A percentile compares a stretch with the other conserved stretches of the same genome.
These are phyloP conservation scores for Magnolia officinalis DNA, from an alignment of 164 flowering plant species.

Conservation along the genomic window DNA sequence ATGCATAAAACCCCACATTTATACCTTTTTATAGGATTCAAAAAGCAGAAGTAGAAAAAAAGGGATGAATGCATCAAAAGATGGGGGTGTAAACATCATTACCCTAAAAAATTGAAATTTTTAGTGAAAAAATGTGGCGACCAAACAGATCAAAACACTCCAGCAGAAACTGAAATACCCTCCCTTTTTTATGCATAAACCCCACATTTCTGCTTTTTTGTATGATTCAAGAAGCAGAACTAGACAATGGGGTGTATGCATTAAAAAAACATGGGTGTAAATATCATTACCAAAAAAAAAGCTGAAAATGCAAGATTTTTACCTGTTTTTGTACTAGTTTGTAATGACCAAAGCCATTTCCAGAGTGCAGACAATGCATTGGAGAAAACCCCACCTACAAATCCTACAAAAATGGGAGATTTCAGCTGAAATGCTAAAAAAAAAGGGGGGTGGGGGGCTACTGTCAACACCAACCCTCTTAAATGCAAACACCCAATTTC, in stretches of 20 bases:
- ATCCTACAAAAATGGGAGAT: constrained; percentile 37
- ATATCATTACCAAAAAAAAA: background rate
- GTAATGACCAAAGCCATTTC: constrained; percentile 79
- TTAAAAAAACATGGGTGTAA: background rate
- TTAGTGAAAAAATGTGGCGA: background rate
- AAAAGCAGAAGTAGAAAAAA: background rate
- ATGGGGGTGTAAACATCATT: background rate
- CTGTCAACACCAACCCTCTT: background rate
- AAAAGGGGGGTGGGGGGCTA: too few species aligned
- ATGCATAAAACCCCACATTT: background rate
- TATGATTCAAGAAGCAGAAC: background rate
- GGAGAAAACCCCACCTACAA: constrained; percentile 71
- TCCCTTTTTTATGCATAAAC: too few species aligned
- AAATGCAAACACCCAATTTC: background rate
- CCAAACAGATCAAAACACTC: background rate
- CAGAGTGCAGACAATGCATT: constrained; percentile 51
- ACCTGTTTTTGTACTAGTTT: constrained; percentile 72
- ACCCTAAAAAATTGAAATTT: background rate
- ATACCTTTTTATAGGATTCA: background rate
- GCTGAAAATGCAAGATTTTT: background rate
- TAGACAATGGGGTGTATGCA: background rate
- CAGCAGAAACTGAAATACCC: background rate
- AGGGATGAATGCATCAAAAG: background rate
- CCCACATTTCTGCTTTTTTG: background rate
- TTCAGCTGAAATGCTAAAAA: background rate